A percentile compares a stretch with the other conserved stretches of the same genome.
Evolutionary conservation across 345 rosid genomes (phyloP).

Genomic region (Melastoma malabathricum): DNA sequence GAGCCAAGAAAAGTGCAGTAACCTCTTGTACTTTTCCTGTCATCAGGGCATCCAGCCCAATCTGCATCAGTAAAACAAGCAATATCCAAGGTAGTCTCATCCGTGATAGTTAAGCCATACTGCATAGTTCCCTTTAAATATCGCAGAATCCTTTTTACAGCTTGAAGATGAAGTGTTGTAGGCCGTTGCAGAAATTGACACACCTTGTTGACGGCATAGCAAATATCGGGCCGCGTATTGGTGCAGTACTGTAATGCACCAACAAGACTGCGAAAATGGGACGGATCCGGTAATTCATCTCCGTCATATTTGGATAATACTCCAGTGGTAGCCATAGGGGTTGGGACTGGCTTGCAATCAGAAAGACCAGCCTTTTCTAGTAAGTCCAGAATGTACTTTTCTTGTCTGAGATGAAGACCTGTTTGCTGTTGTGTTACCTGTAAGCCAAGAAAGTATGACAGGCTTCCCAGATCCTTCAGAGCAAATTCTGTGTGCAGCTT

Average conservation of each 20-base stretch:
- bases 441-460: constrained; percentile 6
- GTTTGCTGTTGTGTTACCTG: background rate
- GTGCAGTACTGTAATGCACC: background rate
- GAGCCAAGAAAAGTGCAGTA: background rate
- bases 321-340: background rate
- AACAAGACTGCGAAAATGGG: background rate
- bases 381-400: background rate
- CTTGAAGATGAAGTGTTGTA: background rate
- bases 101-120: background rate
- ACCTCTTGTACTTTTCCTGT: background rate
- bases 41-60: constrained; percentile 2
- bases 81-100: background rate
- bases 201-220: background rate
- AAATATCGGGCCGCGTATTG: background rate
- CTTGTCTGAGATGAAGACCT: background rate
- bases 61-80: background rate
- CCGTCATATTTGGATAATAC: background rate
- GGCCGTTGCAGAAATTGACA: background rate
- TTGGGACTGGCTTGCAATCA: background rate
- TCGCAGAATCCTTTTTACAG: background rate
- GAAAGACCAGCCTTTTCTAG: background rate
- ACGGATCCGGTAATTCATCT: background rate
- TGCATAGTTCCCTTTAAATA: background rate
- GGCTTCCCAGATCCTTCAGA: background rate
- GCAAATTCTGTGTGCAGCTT: background rate